Base-by-base conservation (phyloP, 345 rosid genomes). In the Ceriops zippeliana region DNA sequence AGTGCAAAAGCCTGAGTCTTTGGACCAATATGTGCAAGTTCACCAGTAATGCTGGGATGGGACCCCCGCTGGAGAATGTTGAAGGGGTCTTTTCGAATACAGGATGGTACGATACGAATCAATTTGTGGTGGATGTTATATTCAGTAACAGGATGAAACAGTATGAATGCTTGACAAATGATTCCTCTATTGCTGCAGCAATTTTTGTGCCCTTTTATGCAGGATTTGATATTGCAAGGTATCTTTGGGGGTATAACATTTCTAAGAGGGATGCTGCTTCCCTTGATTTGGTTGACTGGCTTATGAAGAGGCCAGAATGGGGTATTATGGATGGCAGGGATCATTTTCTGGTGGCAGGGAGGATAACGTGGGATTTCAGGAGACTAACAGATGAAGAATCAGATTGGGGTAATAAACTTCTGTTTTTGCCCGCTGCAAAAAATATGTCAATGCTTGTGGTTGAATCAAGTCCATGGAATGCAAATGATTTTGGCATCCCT, bases 1-100 rank as follows among this genome's bases (percentile, higher is more conserved):
- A 89, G 62, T 90, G 98, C 70, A 86, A 64, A 78, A 90, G 84
- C 69, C 84, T 89, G 82, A 89, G 97, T 73, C 89, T 77, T 58
- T 87, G 98, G 98, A 90, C 96, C 24, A 87, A 93, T 66, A 93
- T 93, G 97, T 93, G 96, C 37, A 89, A 89, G 88, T 93, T 87
- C 83, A 89, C 79, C 0, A 83, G 76, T 21, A 87, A 87, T 75
- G 91, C 92, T 5, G 97, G 96, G 60, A 73, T 89, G 67, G 97
- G 98, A 15, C 96, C 96, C 3, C 93, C 96, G 0, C 80, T 90
- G 47, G 87, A 90, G 85, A 90, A 90, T 69, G 82, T 72, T 11
- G 90, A 90, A 63, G 90, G 93, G 37, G 96, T 90, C 73, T 89
- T 93, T 68, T 89, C 96, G 0, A 85, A 87, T 58, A 69, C 87